phyloP scores from a whole-genome alignment of 2,329 filamentous ascomycete genomes.

The Aspergillus novoparasiticus region DNA sequence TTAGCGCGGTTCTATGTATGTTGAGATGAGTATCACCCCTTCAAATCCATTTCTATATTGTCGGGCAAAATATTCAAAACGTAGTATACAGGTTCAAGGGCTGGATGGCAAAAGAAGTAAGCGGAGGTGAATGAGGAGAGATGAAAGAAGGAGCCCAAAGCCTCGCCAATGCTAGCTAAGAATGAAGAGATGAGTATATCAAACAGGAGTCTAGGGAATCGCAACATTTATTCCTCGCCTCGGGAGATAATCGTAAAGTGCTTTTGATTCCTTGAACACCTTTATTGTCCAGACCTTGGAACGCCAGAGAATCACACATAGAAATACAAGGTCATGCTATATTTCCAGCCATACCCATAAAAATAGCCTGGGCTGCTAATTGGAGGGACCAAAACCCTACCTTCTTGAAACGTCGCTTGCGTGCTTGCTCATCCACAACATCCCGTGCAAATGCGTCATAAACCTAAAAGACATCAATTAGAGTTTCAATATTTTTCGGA shows the following conservation, averaged over 20 bases:
- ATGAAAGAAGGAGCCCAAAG: not conserved
- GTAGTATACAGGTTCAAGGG: not conserved
- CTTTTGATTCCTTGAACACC: constrained; percentile 12
- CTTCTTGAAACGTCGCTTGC: constrained; percentile 86
- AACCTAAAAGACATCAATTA: constrained; percentile 52
- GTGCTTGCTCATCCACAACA: constrained; percentile 84
- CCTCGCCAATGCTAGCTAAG: not conserved
- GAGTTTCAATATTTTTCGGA: not conserved
- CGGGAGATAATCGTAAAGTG: not conserved
- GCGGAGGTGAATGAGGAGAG: not conserved
- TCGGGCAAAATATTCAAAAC: not conserved
- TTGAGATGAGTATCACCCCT: not conserved
- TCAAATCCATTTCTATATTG: not conserved
- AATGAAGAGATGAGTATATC: not conserved
- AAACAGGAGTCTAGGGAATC: not conserved
- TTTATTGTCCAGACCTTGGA: constrained; percentile 9
- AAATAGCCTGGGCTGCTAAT: constrained; percentile 87
- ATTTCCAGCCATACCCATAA: constrained; percentile 92
- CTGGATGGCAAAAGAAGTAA: not conserved
- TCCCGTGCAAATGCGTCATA: constrained; percentile 93
- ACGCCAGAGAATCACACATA: constrained; percentile 13
- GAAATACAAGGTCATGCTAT: constrained; percentile 51
- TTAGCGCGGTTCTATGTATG: not conserved
- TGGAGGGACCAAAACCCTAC: constrained; percentile 96
- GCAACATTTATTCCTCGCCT: not conserved